Base-by-base conservation (phyloP, 225 moss, liverwort and hornwort genomes). In the Bryum argenteum region DNA sequence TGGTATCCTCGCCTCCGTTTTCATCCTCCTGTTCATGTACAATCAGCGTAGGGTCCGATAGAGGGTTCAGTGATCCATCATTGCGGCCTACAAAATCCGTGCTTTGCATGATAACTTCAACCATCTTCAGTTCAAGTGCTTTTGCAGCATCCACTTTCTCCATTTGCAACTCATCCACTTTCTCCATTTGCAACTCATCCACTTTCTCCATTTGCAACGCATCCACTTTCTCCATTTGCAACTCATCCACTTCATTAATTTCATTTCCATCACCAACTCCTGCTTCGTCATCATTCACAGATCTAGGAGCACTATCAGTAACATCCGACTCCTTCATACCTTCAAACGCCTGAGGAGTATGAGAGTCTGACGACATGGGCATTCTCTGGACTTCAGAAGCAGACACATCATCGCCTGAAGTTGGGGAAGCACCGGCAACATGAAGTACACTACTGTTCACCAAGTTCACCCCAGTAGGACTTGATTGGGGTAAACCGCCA, bases 41-140 rank as follows among this genome's bases (percentile, higher is more conserved):
- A 68, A 70, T 72, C 39, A 77, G 48, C 37, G 74, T 63, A 76
- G 76, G 74, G 51, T 84, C 68, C 55, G 79, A 84, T 59, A 70
- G 83, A 70, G 73, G 78, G 21, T 68, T 79, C 70, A 68, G 73
- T 50, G 71, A 65, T 75, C 28, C 75, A 74, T 71, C 83, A 72
- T 75, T 70, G 38, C 65, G 67, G 65, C 66, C 78, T 76, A 68
- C 82, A 53, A 65, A 71, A n/a, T 58, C 64, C 43, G 68, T 61
- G 45, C 59, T 61, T 63, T 71, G 77, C 71, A 71, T 74, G 57
- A 77, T 73, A 16, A 76, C 74, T 23, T 77, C 77, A 62, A 73
- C 73, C 79, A 77, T 74, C 73, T 58, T 71, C 47, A 76, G 43
- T 54, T 85, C 73, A 44, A 74, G 45, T 21, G 66, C 60, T 43